Percentiles rank a stretch among this genome's conserved stretches.
phyloP scores from a whole-genome alignment of 1,139 yeast genomes.

The Diutina mesorugosa region DNA sequence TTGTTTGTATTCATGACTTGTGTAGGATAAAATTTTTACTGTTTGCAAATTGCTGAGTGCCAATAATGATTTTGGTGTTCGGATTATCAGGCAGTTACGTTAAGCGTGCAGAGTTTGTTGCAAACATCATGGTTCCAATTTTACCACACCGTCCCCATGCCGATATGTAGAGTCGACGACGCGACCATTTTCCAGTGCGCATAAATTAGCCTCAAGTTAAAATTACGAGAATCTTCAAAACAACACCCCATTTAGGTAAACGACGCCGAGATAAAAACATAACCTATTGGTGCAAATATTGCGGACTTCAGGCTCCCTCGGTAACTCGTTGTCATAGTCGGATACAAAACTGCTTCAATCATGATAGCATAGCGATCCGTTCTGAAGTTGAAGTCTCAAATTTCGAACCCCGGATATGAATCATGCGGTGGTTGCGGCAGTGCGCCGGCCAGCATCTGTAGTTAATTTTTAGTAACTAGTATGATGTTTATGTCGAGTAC shows the following conservation, averaged over 20 bases:
- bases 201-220: neutral
- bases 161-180: neutral
- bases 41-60: too few species aligned
- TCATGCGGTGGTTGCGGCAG: neutral
- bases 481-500: neutral
- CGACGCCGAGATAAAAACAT: neutral
- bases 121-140: neutral
- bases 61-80: too few species aligned
- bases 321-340: neutral
- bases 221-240: neutral
- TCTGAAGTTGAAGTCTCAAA: neutral
- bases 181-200: neutral
- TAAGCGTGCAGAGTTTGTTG: neutral
- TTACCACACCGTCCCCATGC: neutral
- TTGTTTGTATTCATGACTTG: too few species aligned
- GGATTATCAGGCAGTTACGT: neutral
- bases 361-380: neutral
- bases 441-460: neutral
- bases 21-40: too few species aligned
- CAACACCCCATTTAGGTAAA: neutral
- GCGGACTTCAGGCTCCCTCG: neutral
- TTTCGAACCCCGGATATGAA: neutral
- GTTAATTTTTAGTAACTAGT: neutral
- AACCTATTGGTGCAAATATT: neutral
- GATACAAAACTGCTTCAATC: too few species aligned